A percentile compares a stretch with the other conserved stretches of the same genome.
Evolutionary conservation across 202 grass and related monocot genomes (phyloP).

Genomic region (Zoysia matrella): DNA sequence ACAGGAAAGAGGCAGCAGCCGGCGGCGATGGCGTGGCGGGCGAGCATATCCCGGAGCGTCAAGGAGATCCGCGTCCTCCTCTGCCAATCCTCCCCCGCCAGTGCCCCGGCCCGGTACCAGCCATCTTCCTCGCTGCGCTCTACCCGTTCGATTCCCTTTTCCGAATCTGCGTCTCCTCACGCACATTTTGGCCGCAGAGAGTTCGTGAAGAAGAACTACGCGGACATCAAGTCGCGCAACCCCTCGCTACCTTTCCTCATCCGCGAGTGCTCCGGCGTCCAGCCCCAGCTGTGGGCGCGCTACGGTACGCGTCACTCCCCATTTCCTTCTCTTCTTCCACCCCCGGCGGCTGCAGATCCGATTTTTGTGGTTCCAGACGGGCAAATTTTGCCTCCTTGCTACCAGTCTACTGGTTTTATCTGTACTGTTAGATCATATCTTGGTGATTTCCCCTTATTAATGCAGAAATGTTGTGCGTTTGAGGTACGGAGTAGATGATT

Average conservation of each 20-base stretch:
- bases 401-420: neutral
- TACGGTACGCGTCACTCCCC: constrained; percentile 58
- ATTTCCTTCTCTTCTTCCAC: neutral
- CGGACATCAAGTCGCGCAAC: constrained; percentile 83
- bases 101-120: constrained; percentile 65
- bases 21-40: constrained; percentile 76
- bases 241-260: constrained; percentile 84
- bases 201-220: constrained; percentile 87
- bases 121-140: too few species aligned
- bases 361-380: neutral
- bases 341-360: neutral
- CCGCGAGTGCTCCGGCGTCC: constrained; percentile 90
- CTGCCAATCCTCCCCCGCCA: constrained; percentile 84
- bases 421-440: neutral
- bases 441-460: neutral
- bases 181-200: constrained; percentile 51
- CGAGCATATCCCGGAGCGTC: constrained; percentile 62
- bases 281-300: constrained; percentile 92
- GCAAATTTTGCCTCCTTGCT: neutral
- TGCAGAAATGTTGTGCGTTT: neutral
- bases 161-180: neutral
- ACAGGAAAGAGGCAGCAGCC: neutral
- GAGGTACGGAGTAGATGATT: too few species aligned
- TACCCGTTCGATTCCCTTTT: neutral
- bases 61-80: constrained; percentile 93